Evolutionary conservation across 805 yeast species (phyloP), one percentile per base, ranked within the genome.

Genomic region (Nakazawaea wyomingensis): DNA sequence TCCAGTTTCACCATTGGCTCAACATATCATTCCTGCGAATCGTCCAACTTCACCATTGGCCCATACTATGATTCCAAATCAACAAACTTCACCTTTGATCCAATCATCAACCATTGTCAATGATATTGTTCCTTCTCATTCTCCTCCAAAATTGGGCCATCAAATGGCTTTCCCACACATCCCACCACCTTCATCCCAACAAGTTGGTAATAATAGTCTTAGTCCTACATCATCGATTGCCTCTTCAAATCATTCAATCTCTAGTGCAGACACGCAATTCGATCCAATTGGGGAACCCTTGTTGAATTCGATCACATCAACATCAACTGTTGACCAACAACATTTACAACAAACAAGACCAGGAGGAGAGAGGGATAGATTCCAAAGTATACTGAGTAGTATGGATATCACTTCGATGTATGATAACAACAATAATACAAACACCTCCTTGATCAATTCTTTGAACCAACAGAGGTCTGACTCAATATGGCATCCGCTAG

Each of bases 401-500:
- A 20, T 41, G 14, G 53, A 50, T 37, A 46, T 50, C 37, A 43
- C 53, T 4, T 39, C 45, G 13, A 38, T 50, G 44, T 38, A 34
- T 31, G 13, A 27, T 3, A 38, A 37, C 16, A 30, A 10, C 33
- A 30, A 37, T 17, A 27, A 32, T 11, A 36, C 51, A 18, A 46
- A 46, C 22, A 13, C 37, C 7, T 33, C 42, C 4, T 44, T 41
- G 7, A 31, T 22, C 16, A 36, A 21, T 30, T 36, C 29, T 26
- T n/a, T 31, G 3, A 20, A 27, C 4, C 29, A 18, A n/a, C 16
- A 21, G 13, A 42, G 46, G 21, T 47, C 52, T 4, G 54, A 52
- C 14, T 45, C 48, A 4, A 50, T 54, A 3, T 54, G 59, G 59
- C 59, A 54, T 41, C 54, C 59, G 2, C 44, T 54, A 39, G 49